Base-by-base conservation (phyloP, 768 basidiomycete genomes). In the Lentinus tigrinus region DNA sequence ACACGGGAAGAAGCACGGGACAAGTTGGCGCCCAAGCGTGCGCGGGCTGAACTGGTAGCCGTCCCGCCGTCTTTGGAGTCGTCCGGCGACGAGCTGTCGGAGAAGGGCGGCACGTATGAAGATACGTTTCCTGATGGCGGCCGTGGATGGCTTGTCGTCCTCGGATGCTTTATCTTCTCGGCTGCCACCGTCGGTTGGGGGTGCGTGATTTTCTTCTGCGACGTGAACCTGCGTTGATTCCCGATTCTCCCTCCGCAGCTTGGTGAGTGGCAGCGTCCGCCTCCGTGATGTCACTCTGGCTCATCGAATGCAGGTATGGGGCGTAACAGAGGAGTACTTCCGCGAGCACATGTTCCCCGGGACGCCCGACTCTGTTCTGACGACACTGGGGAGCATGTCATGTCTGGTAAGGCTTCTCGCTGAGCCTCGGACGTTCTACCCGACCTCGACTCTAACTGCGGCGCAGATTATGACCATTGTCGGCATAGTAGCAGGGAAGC, bases 271-370 rank as follows among this genome's bases (percentile, higher is more conserved):
- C 6, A 6, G 3, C n/a, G 3, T 31, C 21, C 10, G 2, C 47
- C 6, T 27, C 9, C 34, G 16, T 31, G 16, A 47, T 7, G 46
- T 19, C 31, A 1, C 23, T 13, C 28, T 47, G 17, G 27, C 56
- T 56, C 19, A 57, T 28, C 40, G 28, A 49, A 21, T 24, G 16
- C 43, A 72, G 59, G 66, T 66, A 17, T 73, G 70, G 70, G 72
- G 72, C 27, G 69, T 73, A 1, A 66, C 71, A 0, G 67, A 73
- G 38, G 72, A 70, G 54, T 73, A 67, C 56, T 72, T 70, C 52
- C 67, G 69, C 55, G 52, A 65, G 24, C 62, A 62, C n/a, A 63
- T 63, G 48, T 68, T 68, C 43, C 52, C 67, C 3, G 63, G 51
- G 4, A 66, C 59, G 4, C 19, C 58, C 2, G 56, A 55, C 19